Base-by-base conservation (phyloP, 495 filamentous ascomycete genomes). In the Penicillium macrosclerotiorum region DNA sequence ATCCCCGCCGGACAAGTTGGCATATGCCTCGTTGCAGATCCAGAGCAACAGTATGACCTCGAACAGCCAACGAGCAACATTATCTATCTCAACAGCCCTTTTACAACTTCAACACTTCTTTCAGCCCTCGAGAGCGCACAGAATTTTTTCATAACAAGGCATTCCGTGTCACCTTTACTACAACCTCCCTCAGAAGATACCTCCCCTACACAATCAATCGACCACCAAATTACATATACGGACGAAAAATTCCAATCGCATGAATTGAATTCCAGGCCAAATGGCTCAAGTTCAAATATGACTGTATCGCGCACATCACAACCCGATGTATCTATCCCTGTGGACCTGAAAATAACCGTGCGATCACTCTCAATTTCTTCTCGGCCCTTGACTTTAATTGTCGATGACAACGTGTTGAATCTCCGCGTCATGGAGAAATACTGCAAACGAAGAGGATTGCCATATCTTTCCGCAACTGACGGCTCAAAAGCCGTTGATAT, bases 361-460 rank as follows among this genome's bases (percentile, higher is more conserved):
- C n/a, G n/a, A 41, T 9, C 1, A 25, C 17, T 5, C 16, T 25
- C 13, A 18, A 25, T 8, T 5, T 22, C 47, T 13, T 14, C 43
- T 2, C 27, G 29, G 4, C 43, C 52, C 14, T 19, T 37, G 13
- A 20, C 35, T 13, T 22, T 55, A 8, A 42, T 55, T 11, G 47
- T 55, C 2, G 52, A 55, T 23, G 52, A 55, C n/a, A 55, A 55
- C 26, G 17, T 19, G 2, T 26, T 55, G 26, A 55, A 51, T 25
- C 37, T 55, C 18, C 52, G 43, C 24, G 32, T 55, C 4, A 30
- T 55, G 43, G 47, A 55, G 20, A 52, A 25, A 20, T 55, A 55
- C 20, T 55, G 43, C 29, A 36, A 13, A 2, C 51, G 48, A 29
- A 7, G 52, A 32, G 40, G 36, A 4, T 17, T 55, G 7, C 43